Conservation (phyloP, 108 stramenopile species). For the Conticribra guillardii region DNA sequence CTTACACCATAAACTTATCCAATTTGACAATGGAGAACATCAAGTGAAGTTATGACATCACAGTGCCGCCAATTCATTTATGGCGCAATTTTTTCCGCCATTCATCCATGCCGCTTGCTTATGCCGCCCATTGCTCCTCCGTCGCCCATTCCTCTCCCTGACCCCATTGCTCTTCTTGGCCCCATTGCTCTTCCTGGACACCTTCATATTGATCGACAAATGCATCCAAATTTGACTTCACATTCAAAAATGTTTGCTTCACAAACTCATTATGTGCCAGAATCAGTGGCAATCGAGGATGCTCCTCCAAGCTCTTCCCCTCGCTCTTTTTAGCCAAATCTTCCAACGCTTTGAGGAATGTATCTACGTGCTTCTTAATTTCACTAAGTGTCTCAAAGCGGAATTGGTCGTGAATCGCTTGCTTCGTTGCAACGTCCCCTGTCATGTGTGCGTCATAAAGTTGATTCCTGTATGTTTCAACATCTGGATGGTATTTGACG, state of each 20-base stretch:
- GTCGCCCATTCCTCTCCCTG: background rate
- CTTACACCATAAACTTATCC: no score
- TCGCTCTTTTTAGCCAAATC: slow-evolving; percentile 45
- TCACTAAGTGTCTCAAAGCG: slow-evolving; percentile 49
- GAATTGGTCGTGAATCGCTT: slow-evolving; percentile 55
- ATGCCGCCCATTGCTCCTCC: background rate
- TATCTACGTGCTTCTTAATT: slow-evolving; percentile 64
- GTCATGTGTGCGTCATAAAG: slow-evolving; percentile 64
- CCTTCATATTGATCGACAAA: slow-evolving; percentile 13
- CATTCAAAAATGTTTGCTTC: slow-evolving; percentile 56
- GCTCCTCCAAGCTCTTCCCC: slow-evolving; percentile 53
- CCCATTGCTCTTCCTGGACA: background rate
- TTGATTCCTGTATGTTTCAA: slow-evolving; percentile 32
- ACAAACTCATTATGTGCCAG: slow-evolving; percentile 59
- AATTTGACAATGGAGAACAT: no score
- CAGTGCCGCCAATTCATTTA: background rate
- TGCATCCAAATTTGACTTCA: slow-evolving; percentile 45
- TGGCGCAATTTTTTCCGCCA: background rate
- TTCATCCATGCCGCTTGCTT: background rate
- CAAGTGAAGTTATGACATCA: background rate
- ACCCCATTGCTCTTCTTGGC: background rate
- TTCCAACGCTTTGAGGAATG: slow-evolving; percentile 47
- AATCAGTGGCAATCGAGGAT: slow-evolving; percentile 62
- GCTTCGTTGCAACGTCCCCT: slow-evolving; percentile 56
- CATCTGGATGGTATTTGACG: slow-evolving; percentile 28